Conservation (phyloP, 768 basidiomycete genomes). For the Kwoniella botswanensis region DNA sequence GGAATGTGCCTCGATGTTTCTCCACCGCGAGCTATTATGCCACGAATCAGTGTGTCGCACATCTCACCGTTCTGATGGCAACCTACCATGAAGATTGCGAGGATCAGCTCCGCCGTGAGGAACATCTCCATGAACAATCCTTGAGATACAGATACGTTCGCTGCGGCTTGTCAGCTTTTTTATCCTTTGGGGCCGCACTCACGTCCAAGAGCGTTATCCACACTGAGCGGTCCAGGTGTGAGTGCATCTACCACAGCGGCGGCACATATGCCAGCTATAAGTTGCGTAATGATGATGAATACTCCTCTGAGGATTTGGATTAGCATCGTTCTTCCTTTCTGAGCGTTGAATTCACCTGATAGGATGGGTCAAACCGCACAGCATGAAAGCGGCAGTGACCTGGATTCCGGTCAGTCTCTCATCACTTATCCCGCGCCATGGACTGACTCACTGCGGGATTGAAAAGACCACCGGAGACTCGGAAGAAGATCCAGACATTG, state of each 20-base stretch:
- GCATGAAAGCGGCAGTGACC: slow-evolving; percentile 13
- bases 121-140: slow-evolving; percentile 10
- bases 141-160: slow-evolving; percentile 1
- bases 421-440: neutral
- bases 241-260: slow-evolving; percentile 1
- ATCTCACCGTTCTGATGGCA: neutral
- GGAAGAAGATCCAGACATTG: slow-evolving; percentile 17
- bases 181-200: neutral
- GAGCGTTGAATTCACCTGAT: slow-evolving; percentile 3
- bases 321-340: neutral
- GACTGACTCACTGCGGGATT: slow-evolving; percentile 6
- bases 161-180: neutral
- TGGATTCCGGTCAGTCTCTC: neutral
- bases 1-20: slow-evolving; percentile 7
- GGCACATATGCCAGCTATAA: slow-evolving; percentile 1
- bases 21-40: neutral
- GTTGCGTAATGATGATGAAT: neutral
- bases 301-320: neutral
- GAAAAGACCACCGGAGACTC: slow-evolving; percentile 15
- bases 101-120: slow-evolving; percentile 1
- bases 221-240: neutral
- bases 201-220: slow-evolving; percentile 1
- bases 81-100: slow-evolving; percentile 4
- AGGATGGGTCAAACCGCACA: slow-evolving; percentile 16
- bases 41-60: neutral